phyloP scores from a whole-genome alignment of 306 rosid species.

The Dryas alaskensis region DNA sequence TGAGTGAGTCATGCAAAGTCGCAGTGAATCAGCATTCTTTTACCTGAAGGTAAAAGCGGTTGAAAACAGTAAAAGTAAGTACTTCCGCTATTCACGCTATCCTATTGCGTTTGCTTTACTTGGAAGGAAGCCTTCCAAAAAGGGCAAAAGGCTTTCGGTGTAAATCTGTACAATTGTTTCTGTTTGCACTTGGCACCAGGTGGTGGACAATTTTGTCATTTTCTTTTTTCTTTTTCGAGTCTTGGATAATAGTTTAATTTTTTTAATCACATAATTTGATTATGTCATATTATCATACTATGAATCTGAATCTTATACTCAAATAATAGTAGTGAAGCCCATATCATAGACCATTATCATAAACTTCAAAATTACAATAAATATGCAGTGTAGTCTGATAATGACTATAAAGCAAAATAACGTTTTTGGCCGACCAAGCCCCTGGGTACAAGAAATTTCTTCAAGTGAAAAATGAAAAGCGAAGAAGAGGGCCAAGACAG shows the following conservation, averaged over 20 bases:
- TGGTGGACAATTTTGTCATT: too few relatives aligned
- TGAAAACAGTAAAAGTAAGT: not conserved
- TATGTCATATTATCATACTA: too few relatives aligned
- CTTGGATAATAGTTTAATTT: too few relatives aligned
- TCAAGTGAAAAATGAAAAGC: not conserved
- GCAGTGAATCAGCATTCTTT: not conserved
- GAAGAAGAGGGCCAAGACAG: not conserved
- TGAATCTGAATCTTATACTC: too few relatives aligned
- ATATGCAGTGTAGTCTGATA: not conserved
- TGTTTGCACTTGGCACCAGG: too few relatives aligned
- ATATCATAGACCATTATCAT: not conserved
- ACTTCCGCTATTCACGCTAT: too few relatives aligned
- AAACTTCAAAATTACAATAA: not conserved
- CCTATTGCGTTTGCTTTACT: not conserved
- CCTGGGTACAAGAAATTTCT: not conserved
- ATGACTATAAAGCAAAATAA: not conserved
- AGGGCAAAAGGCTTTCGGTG: not conserved
- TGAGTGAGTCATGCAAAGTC: too few relatives aligned
- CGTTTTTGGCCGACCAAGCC: not conserved
- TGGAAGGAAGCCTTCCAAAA: not conserved
- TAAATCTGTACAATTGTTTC: not conserved
- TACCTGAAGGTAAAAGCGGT: not conserved
- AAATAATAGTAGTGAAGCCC: not conserved
- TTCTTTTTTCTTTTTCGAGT: too few relatives aligned
- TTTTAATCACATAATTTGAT: too few relatives aligned